A percentile compares a stretch with the other conserved stretches of the same genome.
phyloP scores from a whole-genome alignment of 2,329 filamentous ascomycete species.

The Neopestalotiopsis sp. region DNA sequence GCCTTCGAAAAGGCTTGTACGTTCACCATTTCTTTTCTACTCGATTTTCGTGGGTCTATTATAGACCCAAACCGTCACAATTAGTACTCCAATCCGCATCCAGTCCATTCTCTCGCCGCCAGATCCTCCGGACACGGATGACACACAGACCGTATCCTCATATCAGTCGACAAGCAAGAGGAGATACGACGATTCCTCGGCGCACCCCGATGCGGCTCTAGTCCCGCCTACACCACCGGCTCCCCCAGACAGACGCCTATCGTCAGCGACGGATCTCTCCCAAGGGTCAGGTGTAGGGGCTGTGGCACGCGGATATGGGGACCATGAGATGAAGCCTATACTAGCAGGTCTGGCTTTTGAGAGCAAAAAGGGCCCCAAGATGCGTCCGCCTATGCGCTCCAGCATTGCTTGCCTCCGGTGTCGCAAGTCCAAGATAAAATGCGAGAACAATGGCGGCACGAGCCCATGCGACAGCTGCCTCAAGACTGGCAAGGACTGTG shows the following conservation, averaged over 20 bases:
- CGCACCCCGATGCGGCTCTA: conserved; percentile 33
- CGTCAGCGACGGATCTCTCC: conserved; percentile 30
- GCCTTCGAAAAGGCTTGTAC: conserved; percentile 2
- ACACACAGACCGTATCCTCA: conserved; percentile 36
- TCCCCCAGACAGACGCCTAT: conserved; percentile 31
- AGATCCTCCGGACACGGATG: conserved; percentile 46
- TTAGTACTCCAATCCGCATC: conserved; percentile 56
- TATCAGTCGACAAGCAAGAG: conserved; percentile 41
- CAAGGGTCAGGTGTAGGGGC: conserved; percentile 27
- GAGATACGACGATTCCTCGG: conserved; percentile 41
- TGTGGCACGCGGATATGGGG: conserved; percentile 28
- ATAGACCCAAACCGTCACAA: conserved; percentile 51
- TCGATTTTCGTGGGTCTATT: conserved; percentile 37
- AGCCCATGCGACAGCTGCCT: conserved; percentile 78
- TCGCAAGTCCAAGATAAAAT: conserved; percentile 84
- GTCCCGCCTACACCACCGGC: conserved; percentile 32
- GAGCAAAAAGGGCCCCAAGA: conserved; percentile 48
- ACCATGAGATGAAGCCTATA: conserved; percentile 39
- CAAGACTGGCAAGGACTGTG: conserved; percentile 72
- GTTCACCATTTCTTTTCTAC: conserved; percentile 21
- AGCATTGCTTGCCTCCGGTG: conserved; percentile 81
- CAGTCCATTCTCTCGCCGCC: conserved; percentile 56
- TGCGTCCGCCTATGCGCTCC: conserved; percentile 68
- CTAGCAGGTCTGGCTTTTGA: conserved; percentile 35
- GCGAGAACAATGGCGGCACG: conserved; percentile 76